These are phyloP conservation scores for Termitomyces sp. DNA, from an alignment of 1,284 basidiomycete genomes.

Conservation along the genomic window DNA sequence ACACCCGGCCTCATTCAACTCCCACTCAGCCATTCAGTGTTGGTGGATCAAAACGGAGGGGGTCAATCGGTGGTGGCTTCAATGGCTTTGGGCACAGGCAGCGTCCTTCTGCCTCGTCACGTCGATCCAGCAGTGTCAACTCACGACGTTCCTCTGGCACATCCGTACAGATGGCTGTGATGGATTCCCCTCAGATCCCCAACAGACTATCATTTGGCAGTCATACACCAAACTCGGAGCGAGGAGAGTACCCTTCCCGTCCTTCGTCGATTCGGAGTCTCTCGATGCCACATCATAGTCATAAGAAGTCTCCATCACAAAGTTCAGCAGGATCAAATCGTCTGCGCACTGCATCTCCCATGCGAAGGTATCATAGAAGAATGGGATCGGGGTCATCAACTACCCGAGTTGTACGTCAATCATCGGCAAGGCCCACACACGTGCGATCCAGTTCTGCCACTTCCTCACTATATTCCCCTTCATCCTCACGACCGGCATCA, in stretches of 20 bases:
- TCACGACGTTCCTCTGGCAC: slow-evolving; percentile 68
- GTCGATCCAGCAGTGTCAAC: slow-evolving; percentile 78
- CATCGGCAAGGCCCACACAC: slow-evolving; percentile 41
- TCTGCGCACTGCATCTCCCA: slow-evolving; percentile 58
- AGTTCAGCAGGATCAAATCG: slow-evolving; percentile 68
- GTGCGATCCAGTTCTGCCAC: slow-evolving; percentile 64
- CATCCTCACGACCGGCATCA: slow-evolving; percentile 69
- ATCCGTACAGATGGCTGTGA: slow-evolving; percentile 52
- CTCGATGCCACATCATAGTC: slow-evolving; percentile 57
- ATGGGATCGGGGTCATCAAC: slow-evolving; percentile 73
- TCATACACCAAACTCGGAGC: slow-evolving; percentile 75
- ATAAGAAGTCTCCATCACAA: slow-evolving; percentile 69
- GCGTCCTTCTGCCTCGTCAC: slow-evolving; percentile 63
- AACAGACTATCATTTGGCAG: slow-evolving; percentile 62
- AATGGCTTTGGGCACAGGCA: slow-evolving; percentile 44
- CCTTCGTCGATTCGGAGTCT: slow-evolving; percentile 73
- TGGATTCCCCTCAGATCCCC: slow-evolving; percentile 58
- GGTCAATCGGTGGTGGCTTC: slow-evolving; percentile 26
- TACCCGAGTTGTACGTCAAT: slow-evolving; percentile 59
- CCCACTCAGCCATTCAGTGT: slow-evolving; percentile 17
- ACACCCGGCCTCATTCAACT: slow-evolving; percentile 14
- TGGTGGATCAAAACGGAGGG: slow-evolving; percentile 44
- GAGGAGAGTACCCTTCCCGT: slow-evolving; percentile 65
- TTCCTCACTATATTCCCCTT: slow-evolving; percentile 67
- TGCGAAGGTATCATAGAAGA: slow-evolving; percentile 66